These are phyloP conservation scores for Nitzschia sp. DNA, from an alignment of 108 stramenopile species.

Conservation along the genomic window DNA sequence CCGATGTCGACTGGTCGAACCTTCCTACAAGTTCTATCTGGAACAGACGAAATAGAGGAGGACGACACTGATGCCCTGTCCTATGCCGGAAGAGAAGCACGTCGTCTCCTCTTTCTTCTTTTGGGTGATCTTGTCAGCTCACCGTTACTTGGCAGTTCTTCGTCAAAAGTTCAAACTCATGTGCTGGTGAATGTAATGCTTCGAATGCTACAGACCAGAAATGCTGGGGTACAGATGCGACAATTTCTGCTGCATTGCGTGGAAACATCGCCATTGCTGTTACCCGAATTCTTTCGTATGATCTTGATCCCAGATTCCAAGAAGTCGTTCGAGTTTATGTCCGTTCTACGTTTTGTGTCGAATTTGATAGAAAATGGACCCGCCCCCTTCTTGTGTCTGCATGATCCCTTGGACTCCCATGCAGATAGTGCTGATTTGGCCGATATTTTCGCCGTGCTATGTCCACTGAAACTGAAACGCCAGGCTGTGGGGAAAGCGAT, in stretches of 20 bases:
- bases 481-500: slow-evolving; percentile 50
- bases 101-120: slow-evolving; percentile 60
- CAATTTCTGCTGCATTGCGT: slow-evolving; percentile 49
- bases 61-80: slow-evolving; percentile 16
- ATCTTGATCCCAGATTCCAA: slow-evolving; percentile 61
- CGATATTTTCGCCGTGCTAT: slow-evolving; percentile 28
- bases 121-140: slow-evolving; percentile 50
- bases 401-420: background rate
- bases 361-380: slow-evolving; percentile 53
- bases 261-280: slow-evolving; percentile 43
- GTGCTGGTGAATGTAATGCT: slow-evolving; percentile 28
- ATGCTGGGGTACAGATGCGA: slow-evolving; percentile 28
- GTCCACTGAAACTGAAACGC: slow-evolving; percentile 55
- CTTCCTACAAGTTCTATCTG: slow-evolving; percentile 28
- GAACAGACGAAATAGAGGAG: slow-evolving; percentile 28
- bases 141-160: slow-evolving; percentile 46
- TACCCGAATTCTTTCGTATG: slow-evolving; percentile 47
- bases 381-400: slow-evolving; percentile 14
- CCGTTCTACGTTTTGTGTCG: slow-evolving; percentile 49
- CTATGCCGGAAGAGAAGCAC: slow-evolving; percentile 46
- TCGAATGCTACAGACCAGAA: slow-evolving; percentile 33
- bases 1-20: slow-evolving; percentile 31
- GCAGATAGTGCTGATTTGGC: background rate
- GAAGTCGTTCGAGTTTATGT: slow-evolving; percentile 48
- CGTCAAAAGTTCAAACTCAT: slow-evolving; percentile 19